These are phyloP conservation scores for Eleusine indica DNA, from an alignment of 176 grass and related monocot genomes.

Conservation along the genomic window DNA sequence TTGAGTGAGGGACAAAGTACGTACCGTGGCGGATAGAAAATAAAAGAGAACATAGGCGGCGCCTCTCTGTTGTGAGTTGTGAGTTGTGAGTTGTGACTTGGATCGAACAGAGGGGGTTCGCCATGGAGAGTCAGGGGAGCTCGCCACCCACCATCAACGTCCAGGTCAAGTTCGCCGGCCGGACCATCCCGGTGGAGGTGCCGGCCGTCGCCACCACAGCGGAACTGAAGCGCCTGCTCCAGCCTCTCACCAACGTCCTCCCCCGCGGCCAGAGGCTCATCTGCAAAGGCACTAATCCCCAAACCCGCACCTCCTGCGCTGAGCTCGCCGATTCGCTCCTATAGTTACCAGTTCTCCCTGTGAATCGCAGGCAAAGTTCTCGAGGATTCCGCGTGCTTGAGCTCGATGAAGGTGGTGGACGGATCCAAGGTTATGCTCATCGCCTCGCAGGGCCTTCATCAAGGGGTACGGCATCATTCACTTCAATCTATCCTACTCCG, in stretches of 20 bases:
- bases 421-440: constrained; percentile 94
- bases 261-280: constrained; percentile 94
- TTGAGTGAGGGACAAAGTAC: no score
- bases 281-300: constrained; percentile 69
- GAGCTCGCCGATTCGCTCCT: background rate
- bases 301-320: background rate
- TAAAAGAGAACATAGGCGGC: no score
- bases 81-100: no score
- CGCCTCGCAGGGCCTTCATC: constrained; percentile 87
- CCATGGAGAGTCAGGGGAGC: constrained; percentile 38
- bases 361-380: constrained; percentile 73
- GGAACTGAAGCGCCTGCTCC: constrained; percentile 87
- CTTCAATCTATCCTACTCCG: constrained; percentile 10
- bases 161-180: constrained; percentile 86
- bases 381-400: constrained; percentile 53
- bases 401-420: constrained; percentile 56
- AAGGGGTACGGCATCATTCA: constrained; percentile 67
- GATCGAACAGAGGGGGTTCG: background rate
- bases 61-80: no score
- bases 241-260: constrained; percentile 92
- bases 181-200: constrained; percentile 67
- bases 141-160: constrained; percentile 53
- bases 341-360: background rate
- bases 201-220: constrained; percentile 37
- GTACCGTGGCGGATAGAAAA: no score